Percentiles rank a stretch among this genome's conserved stretches.
Evolutionary conservation across 2,329 filamentous ascomycete species (phyloP).

Genomic region (Alternaria ventricosa): DNA sequence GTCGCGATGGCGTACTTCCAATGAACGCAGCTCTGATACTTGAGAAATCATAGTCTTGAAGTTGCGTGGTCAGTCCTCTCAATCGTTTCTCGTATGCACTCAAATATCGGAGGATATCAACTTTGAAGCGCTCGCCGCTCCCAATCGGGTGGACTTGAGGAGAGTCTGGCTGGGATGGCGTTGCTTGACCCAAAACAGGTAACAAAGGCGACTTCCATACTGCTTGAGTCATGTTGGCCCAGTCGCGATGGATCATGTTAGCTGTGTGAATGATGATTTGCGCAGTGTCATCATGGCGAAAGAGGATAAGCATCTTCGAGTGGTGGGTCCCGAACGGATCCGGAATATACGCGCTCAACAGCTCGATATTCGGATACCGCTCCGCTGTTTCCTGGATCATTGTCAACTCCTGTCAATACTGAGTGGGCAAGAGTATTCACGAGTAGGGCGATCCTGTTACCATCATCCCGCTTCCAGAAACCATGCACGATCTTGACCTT

Average conservation of each 20-base stretch:
- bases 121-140: slow-evolving; percentile 74
- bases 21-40: slow-evolving; percentile 72
- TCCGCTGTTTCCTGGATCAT: slow-evolving; percentile 63
- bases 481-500: slow-evolving; percentile 68
- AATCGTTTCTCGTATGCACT: slow-evolving; percentile 69
- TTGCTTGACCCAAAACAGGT: slow-evolving; percentile 51
- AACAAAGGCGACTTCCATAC: slow-evolving; percentile 79
- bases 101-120: slow-evolving; percentile 76
- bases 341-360: slow-evolving; percentile 79
- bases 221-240: slow-evolving; percentile 86
- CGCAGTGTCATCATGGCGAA: slow-evolving; percentile 76
- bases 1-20: slow-evolving; percentile 77
- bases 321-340: slow-evolving; percentile 87
- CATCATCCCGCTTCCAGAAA: slow-evolving; percentile 72
- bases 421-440: slow-evolving; percentile 49
- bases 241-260: slow-evolving; percentile 88
- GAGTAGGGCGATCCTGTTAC: slow-evolving; percentile 62
- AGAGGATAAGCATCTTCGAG: slow-evolving; percentile 83
- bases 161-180: not conserved
- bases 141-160: slow-evolving; percentile 53
- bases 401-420: slow-evolving; percentile 7
- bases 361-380: slow-evolving; percentile 69
- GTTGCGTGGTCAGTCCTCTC: slow-evolving; percentile 61
- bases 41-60: slow-evolving; percentile 72
- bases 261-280: slow-evolving; percentile 87